Evolutionary conservation across 352 stramenopile genomes (phyloP).

Genomic region (Globisporangium heterothallicum): DNA sequence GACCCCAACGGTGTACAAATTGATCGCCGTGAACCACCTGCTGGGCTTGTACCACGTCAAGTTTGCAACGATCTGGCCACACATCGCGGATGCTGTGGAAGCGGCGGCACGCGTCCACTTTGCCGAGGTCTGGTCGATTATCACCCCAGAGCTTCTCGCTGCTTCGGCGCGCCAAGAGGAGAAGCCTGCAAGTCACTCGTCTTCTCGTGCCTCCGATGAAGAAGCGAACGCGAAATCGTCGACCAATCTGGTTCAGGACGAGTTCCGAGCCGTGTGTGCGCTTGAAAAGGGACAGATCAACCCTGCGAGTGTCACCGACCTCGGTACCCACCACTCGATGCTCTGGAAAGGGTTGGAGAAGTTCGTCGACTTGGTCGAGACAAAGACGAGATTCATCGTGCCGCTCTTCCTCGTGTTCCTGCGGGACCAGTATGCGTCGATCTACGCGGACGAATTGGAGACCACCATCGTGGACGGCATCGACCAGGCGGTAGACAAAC

Average conservation of each 20-base stretch:
- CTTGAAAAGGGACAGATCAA: conserved; percentile 48
- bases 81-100: conserved; percentile 70
- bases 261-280: conserved; percentile 51
- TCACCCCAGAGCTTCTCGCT: conserved; percentile 44
- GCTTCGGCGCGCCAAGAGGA: conserved; percentile 42
- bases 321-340: conserved; percentile 66
- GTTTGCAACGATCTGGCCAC: conserved; percentile 82
- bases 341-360: conserved; percentile 78
- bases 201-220: too few relatives aligned
- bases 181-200: too few relatives aligned
- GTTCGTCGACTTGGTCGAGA: conserved; percentile 68
- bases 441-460: conserved; percentile 78
- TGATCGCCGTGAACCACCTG: conserved; percentile 64
- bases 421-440: conserved; percentile 67
- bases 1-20: conserved; percentile 76
- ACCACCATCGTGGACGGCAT: conserved; percentile 32
- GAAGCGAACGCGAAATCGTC: neutral
- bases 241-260: conserved; percentile 31
- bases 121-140: conserved; percentile 53
- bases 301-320: conserved; percentile 48
- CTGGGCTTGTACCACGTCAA: conserved; percentile 87
- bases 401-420: conserved; percentile 82
- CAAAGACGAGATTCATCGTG: conserved; percentile 84
- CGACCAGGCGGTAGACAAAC: conserved; percentile 42
- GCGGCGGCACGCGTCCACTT: conserved; percentile 49